Evolutionary conservation across 805 yeast genomes (phyloP), one percentile per base, ranked within the genome.

Genomic region (Cephaloascus fragrans): DNA sequence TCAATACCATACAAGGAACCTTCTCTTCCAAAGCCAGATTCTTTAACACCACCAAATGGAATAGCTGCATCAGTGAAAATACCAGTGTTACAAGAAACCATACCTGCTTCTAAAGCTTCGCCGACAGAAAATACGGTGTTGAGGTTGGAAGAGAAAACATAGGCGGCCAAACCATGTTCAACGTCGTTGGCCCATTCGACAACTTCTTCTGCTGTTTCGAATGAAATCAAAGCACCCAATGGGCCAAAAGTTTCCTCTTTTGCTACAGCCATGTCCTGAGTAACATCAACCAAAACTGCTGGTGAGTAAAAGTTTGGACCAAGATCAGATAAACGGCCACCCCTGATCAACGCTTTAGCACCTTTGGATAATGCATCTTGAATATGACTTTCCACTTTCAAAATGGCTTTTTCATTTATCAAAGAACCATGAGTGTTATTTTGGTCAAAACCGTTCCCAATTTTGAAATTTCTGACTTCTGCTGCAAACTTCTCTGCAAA

Each of bases 21-120:
- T 55, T 80, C 86, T 56, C 84, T 71, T 26, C 86, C 86, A 52
- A 76, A 77, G 0, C 86, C 86, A 19, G 81, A 73, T 48, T 76
- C 76, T 47, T 76, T 75, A 36, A 79, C 63, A 40, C 86, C 86
- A 26, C 86, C 70, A 47, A 64, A 64, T 44, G 83, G 83, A 36
- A 77, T 49, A 4, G 80, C 60, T 26, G 71, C 66, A 44, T 75
- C 80, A 4, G 79, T 69, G 52, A 75, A 72, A 3, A 72, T 47
- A 39, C 80, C 80, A 6, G 76, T 71, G 56, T 77, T 78, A 35
- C 77, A 75, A 33, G 78, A 65, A 18, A 77, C 81, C 80, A 75
- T 77, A 33, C 84, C 84, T n/a, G 69, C 50, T 53, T 78, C 83
- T 45, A 78, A 57, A 19, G 67, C 73, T 50, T 75, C 80, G 12